These are phyloP conservation scores for Monosporozyma servazzii DNA, from an alignment of 805 yeast species.

Conservation along the genomic window DNA sequence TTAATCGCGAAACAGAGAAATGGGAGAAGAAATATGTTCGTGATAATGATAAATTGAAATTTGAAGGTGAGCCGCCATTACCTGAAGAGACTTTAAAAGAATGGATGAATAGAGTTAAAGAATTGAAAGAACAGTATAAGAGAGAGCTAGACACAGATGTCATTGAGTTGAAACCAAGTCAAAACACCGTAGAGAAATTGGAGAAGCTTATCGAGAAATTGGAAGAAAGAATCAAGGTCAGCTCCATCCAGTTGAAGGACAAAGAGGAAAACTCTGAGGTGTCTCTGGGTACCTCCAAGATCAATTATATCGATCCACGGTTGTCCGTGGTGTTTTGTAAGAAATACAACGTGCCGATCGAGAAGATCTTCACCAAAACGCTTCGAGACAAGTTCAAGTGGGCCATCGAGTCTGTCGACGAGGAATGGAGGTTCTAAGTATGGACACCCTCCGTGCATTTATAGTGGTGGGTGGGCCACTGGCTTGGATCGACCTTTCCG, in stretches of 20 bases:
- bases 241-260: conserved; percentile 71
- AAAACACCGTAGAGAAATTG: conserved; percentile 54
- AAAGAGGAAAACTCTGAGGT: conserved; percentile 92
- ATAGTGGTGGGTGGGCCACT: no score
- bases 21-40: conserved; percentile 54
- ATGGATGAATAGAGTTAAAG: conserved; percentile 47
- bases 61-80: conserved; percentile 45
- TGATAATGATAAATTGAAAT: conserved; percentile 65
- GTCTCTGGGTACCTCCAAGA: conserved; percentile 84
- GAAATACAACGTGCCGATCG: conserved; percentile 80
- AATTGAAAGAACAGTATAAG: conserved; percentile 40
- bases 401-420: conserved; percentile 91
- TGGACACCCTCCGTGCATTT: not conserved
- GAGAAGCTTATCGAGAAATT: conserved; percentile 60
- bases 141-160: conserved; percentile 52
- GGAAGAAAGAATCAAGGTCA: conserved; percentile 60
- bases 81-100: conserved; percentile 50
- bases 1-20: conserved; percentile 59
- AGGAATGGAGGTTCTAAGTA: conserved; percentile 68
- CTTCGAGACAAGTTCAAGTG: conserved; percentile 86
- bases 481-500: not conserved
- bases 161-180: conserved; percentile 46
- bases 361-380: conserved; percentile 84
- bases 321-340: conserved; percentile 83
- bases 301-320: conserved; percentile 93